Percentiles rank a stretch among this genome's conserved stretches.
Evolutionary conservation across 768 basidiomycete species (phyloP).

Genomic region (Tulasnella sp.): DNA sequence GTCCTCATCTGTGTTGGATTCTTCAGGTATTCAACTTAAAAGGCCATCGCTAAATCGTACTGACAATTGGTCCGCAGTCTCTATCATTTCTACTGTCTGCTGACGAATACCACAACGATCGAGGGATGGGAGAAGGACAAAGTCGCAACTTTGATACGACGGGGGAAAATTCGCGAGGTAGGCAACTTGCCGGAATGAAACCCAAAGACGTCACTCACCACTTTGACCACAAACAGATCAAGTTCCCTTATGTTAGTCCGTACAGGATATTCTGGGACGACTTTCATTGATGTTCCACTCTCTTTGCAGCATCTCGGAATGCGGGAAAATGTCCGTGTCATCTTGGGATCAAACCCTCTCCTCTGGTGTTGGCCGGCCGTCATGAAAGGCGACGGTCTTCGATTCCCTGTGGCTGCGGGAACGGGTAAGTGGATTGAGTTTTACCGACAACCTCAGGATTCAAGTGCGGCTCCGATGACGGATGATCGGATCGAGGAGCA

Average conservation of each 20-base stretch:
- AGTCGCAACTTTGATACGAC: constrained; percentile 68
- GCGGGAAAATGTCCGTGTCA: constrained; percentile 57
- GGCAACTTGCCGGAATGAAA: constrained; percentile 12
- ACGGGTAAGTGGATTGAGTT: constrained; percentile 65
- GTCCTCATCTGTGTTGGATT: constrained; percentile 78
- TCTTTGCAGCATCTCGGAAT: constrained; percentile 63
- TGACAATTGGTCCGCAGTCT: constrained; percentile 36
- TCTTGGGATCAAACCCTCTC: constrained; percentile 63
- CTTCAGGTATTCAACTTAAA: constrained; percentile 56
- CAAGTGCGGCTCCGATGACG: neutral
- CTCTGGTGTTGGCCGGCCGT: constrained; percentile 76
- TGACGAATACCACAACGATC: constrained; percentile 85
- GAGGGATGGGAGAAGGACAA: constrained; percentile 98
- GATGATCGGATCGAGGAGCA: neutral
- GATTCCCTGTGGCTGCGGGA: constrained; percentile 56
- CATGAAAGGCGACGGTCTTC: constrained; percentile 58
- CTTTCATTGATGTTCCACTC: neutral
- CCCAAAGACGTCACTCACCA: neutral
- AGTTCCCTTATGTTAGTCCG: constrained; percentile 77
- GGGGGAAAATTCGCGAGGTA: constrained; percentile 78
- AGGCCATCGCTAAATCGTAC: constrained; percentile 14
- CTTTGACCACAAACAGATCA: constrained; percentile 38
- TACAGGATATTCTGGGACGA: neutral
- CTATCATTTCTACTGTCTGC: constrained; percentile 72
- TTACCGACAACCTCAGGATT: constrained; percentile 4